Evolutionary conservation across 129 eudicot genomes (phyloP).

Genomic region (Calendula officinalis): DNA sequence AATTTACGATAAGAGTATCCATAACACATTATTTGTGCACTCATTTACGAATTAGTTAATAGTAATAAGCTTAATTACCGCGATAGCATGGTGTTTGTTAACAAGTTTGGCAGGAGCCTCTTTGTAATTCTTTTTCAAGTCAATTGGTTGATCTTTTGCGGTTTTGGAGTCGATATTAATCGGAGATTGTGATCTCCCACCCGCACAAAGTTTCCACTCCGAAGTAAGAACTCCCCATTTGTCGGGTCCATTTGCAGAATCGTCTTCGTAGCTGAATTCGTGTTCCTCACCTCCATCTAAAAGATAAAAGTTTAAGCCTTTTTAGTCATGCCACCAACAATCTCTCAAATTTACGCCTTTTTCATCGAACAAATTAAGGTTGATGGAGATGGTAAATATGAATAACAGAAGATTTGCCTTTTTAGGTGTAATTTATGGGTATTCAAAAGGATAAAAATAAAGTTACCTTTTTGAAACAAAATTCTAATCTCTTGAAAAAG

Average conservation of each 20-base stretch:
- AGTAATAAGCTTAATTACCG: conserved; percentile 18
- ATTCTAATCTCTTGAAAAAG: neutral
- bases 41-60: no score
- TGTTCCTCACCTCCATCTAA: conserved; percentile 3
- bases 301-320: no score
- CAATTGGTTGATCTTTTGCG: conserved; percentile 7
- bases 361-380: no score
- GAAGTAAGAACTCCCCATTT: conserved; percentile 43
- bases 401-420: neutral
- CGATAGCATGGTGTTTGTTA: conserved; percentile 34
- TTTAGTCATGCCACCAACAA: no score
- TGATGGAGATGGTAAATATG: no score
- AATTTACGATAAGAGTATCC: neutral
- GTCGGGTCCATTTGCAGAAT: conserved; percentile 31
- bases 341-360: no score
- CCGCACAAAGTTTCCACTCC: conserved; percentile 32
- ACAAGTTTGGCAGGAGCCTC: conserved; percentile 42
- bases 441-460: neutral
- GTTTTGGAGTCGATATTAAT: conserved; percentile 26
- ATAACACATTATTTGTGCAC: neutral
- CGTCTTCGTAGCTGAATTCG: conserved; percentile 28
- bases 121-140: conserved; percentile 37
- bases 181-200: conserved; percentile 47
- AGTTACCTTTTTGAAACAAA: neutral
- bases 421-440: conserved; percentile 8